Base-by-base conservation (phyloP, 148 eudicot genomes). In the Chenopodium berlandieri region DNA sequence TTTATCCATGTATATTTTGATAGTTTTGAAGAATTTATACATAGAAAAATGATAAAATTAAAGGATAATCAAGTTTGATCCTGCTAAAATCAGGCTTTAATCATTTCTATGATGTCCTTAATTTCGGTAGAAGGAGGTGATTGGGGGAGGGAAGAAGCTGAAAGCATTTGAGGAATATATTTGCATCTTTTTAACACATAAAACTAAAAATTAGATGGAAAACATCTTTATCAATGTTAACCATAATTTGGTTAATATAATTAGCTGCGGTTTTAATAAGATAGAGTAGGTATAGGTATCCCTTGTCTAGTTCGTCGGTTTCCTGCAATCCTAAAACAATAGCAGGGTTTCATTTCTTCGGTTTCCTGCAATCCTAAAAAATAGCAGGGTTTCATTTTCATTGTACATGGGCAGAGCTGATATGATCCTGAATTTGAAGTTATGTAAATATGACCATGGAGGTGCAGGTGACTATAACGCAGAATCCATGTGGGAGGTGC, bases 391-490 rank as follows among this genome's bases (percentile, higher is more conserved):
- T 76, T 76, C 70, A 2, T 72, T 71, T 64, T 37, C 62, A 25
- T 58, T 67, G 65, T 84, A 34, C 77, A 32, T 81, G 86, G 71
- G 67, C 74, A 64, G 78, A 76, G 83, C 80, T 63, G 69, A 71
- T 70, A 77, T 77, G 83, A 65, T 68, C 82, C 71, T 37, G 60
- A 50, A 32, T 56, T 48, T 23, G 63, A 74, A 74, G 79, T 73
- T 74, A 68, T 79, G 27, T 76, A 64, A 78, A 34, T 63, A 77
- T 84, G 83, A 77, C 67, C 75, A 78, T 78, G 83, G 79, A 77
- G 84, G 62, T 78, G 75, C 68, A 75, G 80, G 73, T 67, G 81
- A 67, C 84, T 79, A 77, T n/a, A 65, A 50, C 56, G 85, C 78
- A 56, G 73, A 48, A 73, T 81, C 73, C 76, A 16, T 76, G 62